A percentile compares a stretch with the other conserved stretches of the same genome.
These are phyloP conservation scores for Coix lacrymajobi DNA, from an alignment of 176 grass and related monocot genomes.

Conservation along the genomic window DNA sequence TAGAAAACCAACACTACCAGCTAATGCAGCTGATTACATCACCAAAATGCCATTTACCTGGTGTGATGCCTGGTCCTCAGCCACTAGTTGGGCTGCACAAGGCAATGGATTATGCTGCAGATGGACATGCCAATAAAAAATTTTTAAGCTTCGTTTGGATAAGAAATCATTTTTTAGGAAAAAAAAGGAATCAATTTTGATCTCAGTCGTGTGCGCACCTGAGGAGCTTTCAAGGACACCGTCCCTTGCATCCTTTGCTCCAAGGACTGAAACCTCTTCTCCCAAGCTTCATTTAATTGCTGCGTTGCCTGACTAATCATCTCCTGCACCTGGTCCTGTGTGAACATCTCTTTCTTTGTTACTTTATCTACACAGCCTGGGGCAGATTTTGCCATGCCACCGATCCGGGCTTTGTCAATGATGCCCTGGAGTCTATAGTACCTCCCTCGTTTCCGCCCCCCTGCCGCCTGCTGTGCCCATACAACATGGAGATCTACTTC, in stretches of 20 bases:
- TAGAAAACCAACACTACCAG: background rate
- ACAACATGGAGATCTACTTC: conserved; percentile 29
- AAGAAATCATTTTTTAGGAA: background rate
- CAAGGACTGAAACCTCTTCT: conserved; percentile 30
- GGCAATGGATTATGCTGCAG: conserved; percentile 1
- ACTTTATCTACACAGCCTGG: background rate
- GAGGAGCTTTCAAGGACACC: background rate
- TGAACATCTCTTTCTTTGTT: background rate
- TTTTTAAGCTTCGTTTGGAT: background rate
- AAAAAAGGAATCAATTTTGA: conserved; percentile 1
- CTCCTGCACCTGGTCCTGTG: background rate
- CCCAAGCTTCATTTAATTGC: conserved; percentile 35
- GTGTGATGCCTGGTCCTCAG: background rate
- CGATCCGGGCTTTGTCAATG: conserved; percentile 28
- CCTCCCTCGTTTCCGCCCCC: conserved; percentile 6
- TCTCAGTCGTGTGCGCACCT: conserved; percentile 1
- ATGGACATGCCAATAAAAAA: background rate
- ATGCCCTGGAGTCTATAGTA: conserved; percentile 35
- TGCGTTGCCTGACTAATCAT: conserved; percentile 28
- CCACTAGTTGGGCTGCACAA: background rate
- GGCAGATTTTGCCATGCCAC: conserved; percentile 17
- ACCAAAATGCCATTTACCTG: conserved; percentile 4
- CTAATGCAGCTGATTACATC: background rate
- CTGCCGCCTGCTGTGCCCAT: conserved; percentile 18
- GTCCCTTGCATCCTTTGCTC: conserved; percentile 13